Evolutionary conservation across 164 flowering plant genomes (phyloP).

Genomic region (Kingdonia uniflora): DNA sequence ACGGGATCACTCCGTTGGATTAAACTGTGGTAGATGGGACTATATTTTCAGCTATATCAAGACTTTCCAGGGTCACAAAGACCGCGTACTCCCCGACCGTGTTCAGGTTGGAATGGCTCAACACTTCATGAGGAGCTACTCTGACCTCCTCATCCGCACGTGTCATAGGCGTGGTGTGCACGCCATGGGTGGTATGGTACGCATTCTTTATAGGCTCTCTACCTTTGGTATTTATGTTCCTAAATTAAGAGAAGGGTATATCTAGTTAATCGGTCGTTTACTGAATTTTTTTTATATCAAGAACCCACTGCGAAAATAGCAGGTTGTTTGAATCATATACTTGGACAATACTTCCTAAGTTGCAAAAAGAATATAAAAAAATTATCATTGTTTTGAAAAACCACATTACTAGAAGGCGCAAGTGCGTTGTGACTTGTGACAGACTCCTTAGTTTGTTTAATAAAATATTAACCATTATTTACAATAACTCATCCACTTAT

Average conservation of each 20-base stretch:
- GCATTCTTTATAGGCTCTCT: background rate
- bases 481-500: background rate
- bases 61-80: conserved; percentile 81
- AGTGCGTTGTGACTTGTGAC: too few species aligned
- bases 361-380: too few species aligned
- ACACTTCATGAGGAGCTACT: conserved; percentile 83
- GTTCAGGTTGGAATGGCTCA: conserved; percentile 81
- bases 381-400: too few species aligned
- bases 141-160: conserved; percentile 78
- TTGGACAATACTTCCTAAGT: background rate
- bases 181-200: conserved; percentile 97
- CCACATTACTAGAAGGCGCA: too few species aligned
- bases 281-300: too few species aligned
- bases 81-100: conserved; percentile 75
- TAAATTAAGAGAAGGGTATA: too few species aligned
- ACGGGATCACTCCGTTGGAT: conserved; percentile 75
- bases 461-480: too few species aligned
- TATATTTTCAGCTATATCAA: conserved; percentile 94
- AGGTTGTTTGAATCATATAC: too few species aligned
- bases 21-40: conserved; percentile 98
- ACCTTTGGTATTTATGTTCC: too few species aligned
- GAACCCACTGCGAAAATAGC: too few species aligned
- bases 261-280: too few species aligned
- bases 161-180: conserved; percentile 91
- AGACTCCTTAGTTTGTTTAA: too few species aligned